These are phyloP conservation scores for Postia placenta DNA, from an alignment of 768 basidiomycete species.

Conservation along the genomic window DNA sequence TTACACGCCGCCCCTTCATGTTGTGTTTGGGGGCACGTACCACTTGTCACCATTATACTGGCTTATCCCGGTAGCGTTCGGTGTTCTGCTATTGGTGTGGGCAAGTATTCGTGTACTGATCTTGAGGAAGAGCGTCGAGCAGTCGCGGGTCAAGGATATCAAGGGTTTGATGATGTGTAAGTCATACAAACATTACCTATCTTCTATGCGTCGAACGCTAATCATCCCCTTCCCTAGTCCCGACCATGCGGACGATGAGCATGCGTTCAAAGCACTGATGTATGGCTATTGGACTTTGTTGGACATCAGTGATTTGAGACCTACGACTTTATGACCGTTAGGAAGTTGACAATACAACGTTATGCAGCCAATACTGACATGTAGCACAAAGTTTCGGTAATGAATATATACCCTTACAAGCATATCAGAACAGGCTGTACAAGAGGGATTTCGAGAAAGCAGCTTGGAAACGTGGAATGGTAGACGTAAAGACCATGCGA, in stretches of 20 bases:
- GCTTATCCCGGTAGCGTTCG: constrained; percentile 60
- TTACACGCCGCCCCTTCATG: constrained; percentile 63
- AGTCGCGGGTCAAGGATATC: constrained; percentile 55
- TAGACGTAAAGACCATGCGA: constrained; percentile 46
- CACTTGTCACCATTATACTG: constrained; percentile 59
- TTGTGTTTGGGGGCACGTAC: constrained; percentile 59
- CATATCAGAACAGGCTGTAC: constrained; percentile 36
- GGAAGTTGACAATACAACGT: no score
- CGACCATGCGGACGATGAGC: constrained; percentile 58
- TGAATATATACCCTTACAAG: neutral
- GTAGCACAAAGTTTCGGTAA: no score
- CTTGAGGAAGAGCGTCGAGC: constrained; percentile 48
- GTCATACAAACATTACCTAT: constrained; percentile 22
- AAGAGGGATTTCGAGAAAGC: constrained; percentile 40
- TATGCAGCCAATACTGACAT: no score
- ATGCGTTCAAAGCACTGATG: constrained; percentile 37
- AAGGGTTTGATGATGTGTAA: constrained; percentile 68
- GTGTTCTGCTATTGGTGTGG: constrained; percentile 49
- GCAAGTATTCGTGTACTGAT: constrained; percentile 53
- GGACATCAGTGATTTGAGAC: neutral
- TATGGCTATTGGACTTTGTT: no score
- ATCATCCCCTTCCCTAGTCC: constrained; percentile 14
- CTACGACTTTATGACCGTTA: neutral
- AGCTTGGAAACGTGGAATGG: constrained; percentile 44
- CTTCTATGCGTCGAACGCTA: neutral